Evolutionary conservation across 495 filamentous ascomycete species (phyloP), one percentile per base, ranked within the genome.

Genomic region (Aspergillus taichungensis): DNA sequence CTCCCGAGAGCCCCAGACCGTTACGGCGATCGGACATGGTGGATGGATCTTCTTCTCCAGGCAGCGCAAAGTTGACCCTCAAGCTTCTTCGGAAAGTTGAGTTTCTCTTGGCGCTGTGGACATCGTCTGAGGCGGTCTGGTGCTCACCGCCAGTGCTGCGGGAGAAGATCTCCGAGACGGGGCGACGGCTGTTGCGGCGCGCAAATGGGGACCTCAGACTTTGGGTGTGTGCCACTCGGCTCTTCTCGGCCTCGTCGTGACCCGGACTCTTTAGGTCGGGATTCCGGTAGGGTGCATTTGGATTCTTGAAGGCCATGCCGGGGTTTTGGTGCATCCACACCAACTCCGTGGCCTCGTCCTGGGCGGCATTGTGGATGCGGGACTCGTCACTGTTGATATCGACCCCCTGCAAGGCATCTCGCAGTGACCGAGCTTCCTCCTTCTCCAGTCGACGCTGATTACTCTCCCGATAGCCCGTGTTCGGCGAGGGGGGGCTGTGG

Each of bases 371-470:
- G 53, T 90, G 82, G 18, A 94, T 46, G 27, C 77, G 73, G 40
- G 71, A 62, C 27, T 94, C 87, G 32, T 87, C 83, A 2, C 18
- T 24, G 18, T 83, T 64, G 34, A 86, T 40, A 55, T 86, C 80
- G 78, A 92, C 80, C 53, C 85, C 82, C 47, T 89, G 79, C 66
- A 95, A 75, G 10, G 88, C 89, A 59, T 84, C 76, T 6, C 87
- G 78, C 36, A 95, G 58, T 6, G 84, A 82, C 18, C 78, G 71
- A 1, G 85, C 85, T 59, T 95, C 88, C 57, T 91, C 84, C 56
- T 83, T 86, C 62, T 95, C 89, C 71, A 90, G 84, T 74, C 85
- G 87, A 43, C 89, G 73, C 54, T 84, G 80, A 10, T 80, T 83
- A 43, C 77, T 83, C 68, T 95, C 88, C 13, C 82, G 80, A 64